These are phyloP conservation scores for Mycena indigotica DNA, from an alignment of 768 basidiomycete species.

Conservation along the genomic window DNA sequence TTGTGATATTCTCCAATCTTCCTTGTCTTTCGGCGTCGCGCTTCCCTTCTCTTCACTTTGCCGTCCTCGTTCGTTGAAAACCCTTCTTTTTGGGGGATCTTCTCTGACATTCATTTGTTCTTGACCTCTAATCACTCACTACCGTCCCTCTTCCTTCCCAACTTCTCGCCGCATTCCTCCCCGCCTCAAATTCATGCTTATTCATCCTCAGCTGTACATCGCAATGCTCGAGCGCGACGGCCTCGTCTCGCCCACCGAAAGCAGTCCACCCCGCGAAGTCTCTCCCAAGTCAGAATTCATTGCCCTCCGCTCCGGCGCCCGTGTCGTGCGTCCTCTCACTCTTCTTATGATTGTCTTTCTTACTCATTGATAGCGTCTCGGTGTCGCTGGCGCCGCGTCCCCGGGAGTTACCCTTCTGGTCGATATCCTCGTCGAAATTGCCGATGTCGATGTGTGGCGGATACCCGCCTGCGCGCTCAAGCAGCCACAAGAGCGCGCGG, in stretches of 20 bases:
- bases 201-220: constrained; percentile 13
- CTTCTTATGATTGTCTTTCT: not conserved
- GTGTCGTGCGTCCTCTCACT: constrained; percentile 14
- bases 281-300: constrained; percentile 8
- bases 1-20: too few species aligned
- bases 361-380: constrained; percentile 11
- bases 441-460: constrained; percentile 17
- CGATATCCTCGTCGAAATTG: constrained; percentile 16
- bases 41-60: too few species aligned
- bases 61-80: too few species aligned
- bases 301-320: not conserved
- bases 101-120: too few species aligned
- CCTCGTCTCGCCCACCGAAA: constrained; percentile 4
- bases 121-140: too few species aligned
- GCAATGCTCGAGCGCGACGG: constrained; percentile 21
- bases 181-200: not conserved
- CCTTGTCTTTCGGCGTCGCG: too few species aligned
- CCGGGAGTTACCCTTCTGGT: constrained; percentile 13
- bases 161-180: not conserved
- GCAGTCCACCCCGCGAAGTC: not conserved
- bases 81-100: too few species aligned
- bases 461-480: not conserved
- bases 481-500: not conserved
- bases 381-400: constrained; percentile 13
- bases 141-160: too few species aligned